Percentiles rank a stretch among this genome's conserved stretches.
Conservation (phyloP, 1,284 basidiomycete species). For the Moesziomyces antarcticus region DNA sequence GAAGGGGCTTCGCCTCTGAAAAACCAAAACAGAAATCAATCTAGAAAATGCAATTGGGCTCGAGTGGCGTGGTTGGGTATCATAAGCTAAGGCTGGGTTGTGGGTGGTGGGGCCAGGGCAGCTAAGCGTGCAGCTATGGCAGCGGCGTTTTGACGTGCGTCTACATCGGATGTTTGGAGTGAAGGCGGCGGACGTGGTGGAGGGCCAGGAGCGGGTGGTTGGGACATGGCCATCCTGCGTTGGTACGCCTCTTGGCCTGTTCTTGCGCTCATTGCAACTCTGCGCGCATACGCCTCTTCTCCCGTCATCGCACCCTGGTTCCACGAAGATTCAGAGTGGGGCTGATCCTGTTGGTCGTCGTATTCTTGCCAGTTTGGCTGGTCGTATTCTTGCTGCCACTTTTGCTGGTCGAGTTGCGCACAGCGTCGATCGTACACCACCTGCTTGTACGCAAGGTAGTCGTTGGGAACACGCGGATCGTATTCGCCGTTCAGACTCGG, state of each 20-base stretch:
- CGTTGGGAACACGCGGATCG: constrained; percentile 61
- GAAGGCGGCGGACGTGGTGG: constrained; percentile 21
- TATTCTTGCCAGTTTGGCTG: not conserved
- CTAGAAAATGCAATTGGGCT: not conserved
- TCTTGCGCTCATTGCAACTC: constrained; percentile 19
- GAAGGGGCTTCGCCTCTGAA: too few species aligned
- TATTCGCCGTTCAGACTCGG: constrained; percentile 59
- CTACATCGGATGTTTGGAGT: constrained; percentile 8
- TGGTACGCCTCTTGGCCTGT: constrained; percentile 43
- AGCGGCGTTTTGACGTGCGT: constrained; percentile 40
- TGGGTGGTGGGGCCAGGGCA: constrained; percentile 2
- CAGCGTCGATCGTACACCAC: constrained; percentile 45
- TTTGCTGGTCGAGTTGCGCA: constrained; percentile 18
- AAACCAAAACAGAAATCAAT: constrained; percentile 1
- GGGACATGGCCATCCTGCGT: constrained; percentile 30
- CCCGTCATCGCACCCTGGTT: constrained; percentile 11
- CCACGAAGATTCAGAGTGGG: too few species aligned
- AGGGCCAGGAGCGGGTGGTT: constrained; percentile 27
- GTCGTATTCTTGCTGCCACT: constrained; percentile 20
- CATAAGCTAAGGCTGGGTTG: too few species aligned
- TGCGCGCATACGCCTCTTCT: constrained; percentile 37
- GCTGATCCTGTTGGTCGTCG: constrained; percentile 15
- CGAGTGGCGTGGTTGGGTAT: too few species aligned
- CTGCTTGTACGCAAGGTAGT: constrained; percentile 56
- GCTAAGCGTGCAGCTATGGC: constrained; percentile 55